Conservation (phyloP, 768 basidiomycete genomes). For the Auricularia cornea region DNA sequence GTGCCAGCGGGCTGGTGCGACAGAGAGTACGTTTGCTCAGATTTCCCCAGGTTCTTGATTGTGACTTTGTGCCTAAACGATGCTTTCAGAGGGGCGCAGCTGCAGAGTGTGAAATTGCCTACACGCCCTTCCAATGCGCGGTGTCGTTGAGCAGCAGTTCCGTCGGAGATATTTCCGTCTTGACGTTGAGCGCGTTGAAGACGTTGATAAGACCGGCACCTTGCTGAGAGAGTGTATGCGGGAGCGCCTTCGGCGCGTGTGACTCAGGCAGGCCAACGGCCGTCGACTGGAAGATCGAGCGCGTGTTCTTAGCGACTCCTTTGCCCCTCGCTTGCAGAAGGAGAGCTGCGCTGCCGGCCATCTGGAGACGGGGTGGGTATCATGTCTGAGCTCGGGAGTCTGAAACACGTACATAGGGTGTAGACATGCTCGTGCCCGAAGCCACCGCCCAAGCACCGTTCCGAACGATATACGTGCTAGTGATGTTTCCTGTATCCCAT, state of each 20-base stretch:
- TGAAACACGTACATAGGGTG: background rate
- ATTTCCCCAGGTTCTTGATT: constrained; percentile 3
- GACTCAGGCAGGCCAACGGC: constrained; percentile 2
- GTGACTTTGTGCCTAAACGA: background rate
- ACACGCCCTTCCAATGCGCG: constrained; percentile 14
- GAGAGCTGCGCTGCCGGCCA: constrained; percentile 11
- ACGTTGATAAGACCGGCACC: constrained; percentile 22
- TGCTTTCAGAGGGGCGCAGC: too few species aligned
- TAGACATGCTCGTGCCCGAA: constrained; percentile 12
- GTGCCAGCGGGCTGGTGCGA: constrained; percentile 22
- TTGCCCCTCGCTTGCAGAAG: constrained; percentile 12
- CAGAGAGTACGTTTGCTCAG: constrained; percentile 13
- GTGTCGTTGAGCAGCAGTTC: constrained; percentile 34
- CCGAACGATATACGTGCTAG: constrained; percentile 9
- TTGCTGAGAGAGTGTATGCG: constrained; percentile 12
- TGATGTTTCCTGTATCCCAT: constrained; percentile 9
- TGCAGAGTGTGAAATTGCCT: background rate
- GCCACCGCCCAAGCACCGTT: constrained; percentile 6
- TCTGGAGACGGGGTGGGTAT: constrained; percentile 23
- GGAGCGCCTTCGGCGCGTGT: constrained; percentile 2
- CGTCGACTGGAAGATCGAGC: constrained; percentile 11
- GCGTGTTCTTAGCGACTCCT: background rate
- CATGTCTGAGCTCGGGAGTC: constrained; percentile 24
- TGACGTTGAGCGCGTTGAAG: constrained; percentile 24
- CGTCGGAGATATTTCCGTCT: constrained; percentile 22